Evolutionary conservation across 352 stramenopile species (phyloP), one percentile per base, ranked within the genome.

Genomic region (Phytophthora cajani): DNA sequence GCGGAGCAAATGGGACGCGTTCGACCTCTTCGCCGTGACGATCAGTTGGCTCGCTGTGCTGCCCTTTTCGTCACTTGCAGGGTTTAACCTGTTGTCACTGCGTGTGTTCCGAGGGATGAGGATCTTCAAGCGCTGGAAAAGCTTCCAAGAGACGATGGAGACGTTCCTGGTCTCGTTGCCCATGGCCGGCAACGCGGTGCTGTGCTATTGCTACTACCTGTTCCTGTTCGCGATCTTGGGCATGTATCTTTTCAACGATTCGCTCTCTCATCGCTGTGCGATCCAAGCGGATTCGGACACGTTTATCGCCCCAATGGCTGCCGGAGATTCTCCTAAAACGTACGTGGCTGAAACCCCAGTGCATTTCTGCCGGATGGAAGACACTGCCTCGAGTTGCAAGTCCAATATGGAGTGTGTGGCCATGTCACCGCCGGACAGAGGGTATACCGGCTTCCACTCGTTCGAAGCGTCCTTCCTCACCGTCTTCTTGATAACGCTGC

Each of bases 211-310:
- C 57, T 96, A 96, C 72, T 96, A 94, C 57, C 76, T 96, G 8
- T 91, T 94, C 61, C 68, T 96, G 25, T 96, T 96, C 56, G 87
- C 87, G 9, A 92, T 94, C 38, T 72, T 96, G 16, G 87, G 87
- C 2, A 93, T 96, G 87, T 96, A 96, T 67, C 70, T 96, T 2
- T 96, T 96, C 74, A 89, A 90, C 58, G 86, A 94, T 57, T 90
- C 87, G 3, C 69, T 96, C 6, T 90, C 88, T 23, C 77, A 94
- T 68, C 84, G 87, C 8, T 96, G 88, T 46, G 85, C 86, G 0
- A 62, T 84, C 16, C 25, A 75, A 62, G 23, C 84, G 3, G 71
- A 76, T 9, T 65, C 79, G 0, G 69, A 71, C 16, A 80, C 36
- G 0, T 70, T 73, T 40, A 66, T 76, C 42, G 44, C 64, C 12